phyloP scores from a whole-genome alignment of 768 basidiomycete genomes.

The Lactarius tabidus region DNA sequence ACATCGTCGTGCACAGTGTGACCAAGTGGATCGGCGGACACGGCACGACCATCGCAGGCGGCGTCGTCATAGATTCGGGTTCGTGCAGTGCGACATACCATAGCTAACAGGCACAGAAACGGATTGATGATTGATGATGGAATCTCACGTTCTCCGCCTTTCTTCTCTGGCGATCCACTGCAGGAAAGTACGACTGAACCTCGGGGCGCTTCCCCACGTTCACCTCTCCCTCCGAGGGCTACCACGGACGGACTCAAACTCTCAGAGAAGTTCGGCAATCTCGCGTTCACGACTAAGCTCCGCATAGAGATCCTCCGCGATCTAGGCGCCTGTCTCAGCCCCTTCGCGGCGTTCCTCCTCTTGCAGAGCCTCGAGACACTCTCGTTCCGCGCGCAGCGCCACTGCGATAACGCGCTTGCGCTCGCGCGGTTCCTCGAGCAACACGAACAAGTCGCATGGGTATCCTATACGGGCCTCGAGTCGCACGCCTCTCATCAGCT shows the following conservation, averaged over 20 bases:
- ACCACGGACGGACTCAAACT: conserved; percentile 74
- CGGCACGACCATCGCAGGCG: conserved; percentile 77
- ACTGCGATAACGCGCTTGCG: conserved; percentile 64
- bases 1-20: conserved; percentile 75
- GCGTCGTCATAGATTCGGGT: conserved; percentile 71
- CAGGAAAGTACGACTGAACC: conserved; percentile 71
- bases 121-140: no score
- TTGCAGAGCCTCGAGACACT: conserved; percentile 80
- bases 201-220: conserved; percentile 72
- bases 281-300: conserved; percentile 65
- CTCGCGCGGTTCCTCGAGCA: conserved; percentile 60
- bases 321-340: conserved; percentile 60
- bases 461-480: conserved; percentile 69
- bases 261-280: conserved; percentile 58
- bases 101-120: not conserved
- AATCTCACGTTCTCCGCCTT: not conserved
- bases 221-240: conserved; percentile 70
- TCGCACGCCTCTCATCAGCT: conserved; percentile 56
- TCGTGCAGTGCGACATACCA: conserved; percentile 25
- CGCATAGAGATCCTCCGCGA: conserved; percentile 63
- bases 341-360: conserved; percentile 70
- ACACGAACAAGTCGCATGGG: conserved; percentile 69
- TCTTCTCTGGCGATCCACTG: no score
- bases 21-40: conserved; percentile 87
- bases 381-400: conserved; percentile 64